Conservation (phyloP, 192 early-diverging fungal genomes). For the Funneliformis geosporum region DNA sequence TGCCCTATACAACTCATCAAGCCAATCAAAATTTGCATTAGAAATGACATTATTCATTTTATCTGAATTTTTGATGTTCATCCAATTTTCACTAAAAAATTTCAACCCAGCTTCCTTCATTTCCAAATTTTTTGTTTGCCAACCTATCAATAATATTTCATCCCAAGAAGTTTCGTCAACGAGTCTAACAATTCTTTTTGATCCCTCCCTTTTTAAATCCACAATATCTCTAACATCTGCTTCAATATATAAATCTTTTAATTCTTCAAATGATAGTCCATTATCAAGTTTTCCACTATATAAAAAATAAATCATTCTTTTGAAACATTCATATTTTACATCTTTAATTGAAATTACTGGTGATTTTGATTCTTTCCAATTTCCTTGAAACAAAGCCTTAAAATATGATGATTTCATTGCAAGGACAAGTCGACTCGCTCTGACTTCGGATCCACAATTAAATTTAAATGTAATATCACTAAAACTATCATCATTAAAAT, state of each 20-base stretch:
- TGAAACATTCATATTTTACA: constrained; percentile 9
- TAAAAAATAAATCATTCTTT: constrained; percentile 25
- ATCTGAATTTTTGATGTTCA: constrained; percentile 10
- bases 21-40: neutral
- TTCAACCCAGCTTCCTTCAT: constrained; percentile 16
- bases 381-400: constrained; percentile 15
- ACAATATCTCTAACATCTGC: constrained; percentile 17
- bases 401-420: constrained; percentile 32
- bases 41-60: constrained; percentile 8
- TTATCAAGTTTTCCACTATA: constrained; percentile 29
- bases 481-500: constrained; percentile 26
- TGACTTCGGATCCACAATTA: constrained; percentile 5
- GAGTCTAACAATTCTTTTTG: neutral
- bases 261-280: constrained; percentile 5
- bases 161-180: constrained; percentile 25
- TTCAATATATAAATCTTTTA: constrained; percentile 23
- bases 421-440: constrained; percentile 9
- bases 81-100: constrained; percentile 18
- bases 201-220: constrained; percentile 1
- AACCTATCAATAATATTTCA: constrained; percentile 25
- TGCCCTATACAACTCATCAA: neutral
- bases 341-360: constrained; percentile 26
- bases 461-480: constrained; percentile 31
- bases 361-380: constrained; percentile 24
- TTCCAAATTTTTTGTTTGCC: constrained; percentile 11